Evolutionary conservation across 768 basidiomycete genomes (phyloP).

Genomic region (Calvatia gigantea): DNA sequence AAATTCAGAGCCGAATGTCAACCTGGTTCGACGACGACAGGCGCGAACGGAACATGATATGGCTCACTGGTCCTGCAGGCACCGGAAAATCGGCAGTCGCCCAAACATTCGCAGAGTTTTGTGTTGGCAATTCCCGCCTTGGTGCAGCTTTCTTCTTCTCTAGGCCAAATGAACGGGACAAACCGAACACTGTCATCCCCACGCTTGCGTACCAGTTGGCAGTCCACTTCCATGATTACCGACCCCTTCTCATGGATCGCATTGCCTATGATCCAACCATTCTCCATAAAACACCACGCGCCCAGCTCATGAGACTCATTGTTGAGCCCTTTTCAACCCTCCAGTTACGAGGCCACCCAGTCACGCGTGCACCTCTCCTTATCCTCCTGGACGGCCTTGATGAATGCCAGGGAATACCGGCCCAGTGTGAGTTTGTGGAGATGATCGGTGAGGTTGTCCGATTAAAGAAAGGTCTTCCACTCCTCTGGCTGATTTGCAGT

Average conservation of each 20-base stretch:
- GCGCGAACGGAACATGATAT: neutral
- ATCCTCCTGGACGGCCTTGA: conserved; percentile 5
- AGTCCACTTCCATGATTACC: neutral
- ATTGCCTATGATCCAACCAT: neutral
- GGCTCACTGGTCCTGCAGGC: conserved; percentile 8
- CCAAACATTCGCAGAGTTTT: conserved; percentile 1
- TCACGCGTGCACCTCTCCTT: neutral
- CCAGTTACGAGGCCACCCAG: too few species aligned
- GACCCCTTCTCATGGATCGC: neutral
- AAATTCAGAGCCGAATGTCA: neutral
- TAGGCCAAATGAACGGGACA: neutral
- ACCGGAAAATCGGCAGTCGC: conserved; percentile 10
- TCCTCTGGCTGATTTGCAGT: neutral
- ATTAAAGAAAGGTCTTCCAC: neutral
- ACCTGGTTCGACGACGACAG: neutral
- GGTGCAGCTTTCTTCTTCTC: conserved; percentile 10
- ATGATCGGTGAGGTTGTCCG: neutral
- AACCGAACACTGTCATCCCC: neutral
- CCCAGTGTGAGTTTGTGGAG: conserved; percentile 1
- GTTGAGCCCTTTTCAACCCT: neutral
- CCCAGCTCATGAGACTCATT: neutral
- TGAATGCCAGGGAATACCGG: neutral
- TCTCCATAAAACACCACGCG: neutral
- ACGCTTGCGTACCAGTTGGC: conserved; percentile 1
- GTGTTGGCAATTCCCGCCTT: neutral